phyloP scores from a whole-genome alignment of 176 grass and related monocot genomes.

The Avena sativa region DNA sequence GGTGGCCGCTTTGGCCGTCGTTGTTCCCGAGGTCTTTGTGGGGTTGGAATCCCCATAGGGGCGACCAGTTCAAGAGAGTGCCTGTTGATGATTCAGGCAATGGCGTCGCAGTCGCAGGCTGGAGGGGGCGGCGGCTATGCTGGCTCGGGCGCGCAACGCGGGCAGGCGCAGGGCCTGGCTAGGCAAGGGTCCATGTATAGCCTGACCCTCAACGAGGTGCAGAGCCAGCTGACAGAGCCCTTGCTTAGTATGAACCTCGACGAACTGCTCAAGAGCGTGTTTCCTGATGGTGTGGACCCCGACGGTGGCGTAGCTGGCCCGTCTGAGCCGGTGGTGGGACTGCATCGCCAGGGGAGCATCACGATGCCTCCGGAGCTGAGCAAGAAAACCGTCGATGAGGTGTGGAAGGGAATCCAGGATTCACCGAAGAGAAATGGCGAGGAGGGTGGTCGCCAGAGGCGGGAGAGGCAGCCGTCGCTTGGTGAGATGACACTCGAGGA shows the following conservation, averaged over 20 bases:
- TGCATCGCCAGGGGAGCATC: constrained; percentile 84
- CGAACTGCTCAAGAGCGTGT: constrained; percentile 82
- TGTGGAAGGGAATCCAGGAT: constrained; percentile 83
- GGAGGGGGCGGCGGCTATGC: constrained; percentile 46
- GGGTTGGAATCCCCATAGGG: constrained; percentile 28
- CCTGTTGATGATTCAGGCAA: constrained; percentile 57
- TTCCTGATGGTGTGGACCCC: constrained; percentile 54
- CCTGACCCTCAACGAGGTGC: constrained; percentile 84
- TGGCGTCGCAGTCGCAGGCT: constrained; percentile 55
- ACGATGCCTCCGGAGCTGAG: constrained; percentile 75
- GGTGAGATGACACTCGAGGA: constrained; percentile 96
- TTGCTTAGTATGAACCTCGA: constrained; percentile 95
- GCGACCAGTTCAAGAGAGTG: constrained; percentile 1
- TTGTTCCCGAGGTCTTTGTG: neutral
- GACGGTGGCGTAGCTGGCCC: neutral
- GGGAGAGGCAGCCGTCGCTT: constrained; percentile 52
- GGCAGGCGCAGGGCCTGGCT: constrained; percentile 56
- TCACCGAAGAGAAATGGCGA: constrained; percentile 25
- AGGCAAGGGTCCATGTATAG: constrained; percentile 84
- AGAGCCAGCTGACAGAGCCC: constrained; percentile 76
- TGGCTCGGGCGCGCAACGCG: neutral
- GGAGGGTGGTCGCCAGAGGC: constrained; percentile 27
- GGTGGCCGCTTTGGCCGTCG: neutral
- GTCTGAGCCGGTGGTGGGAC: constrained; percentile 11
- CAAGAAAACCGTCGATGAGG: constrained; percentile 90